A percentile compares a stretch with the other conserved stretches of the same genome.
Conservation (phyloP, 2,329 filamentous ascomycete genomes). For the Claviceps digitariae region DNA sequence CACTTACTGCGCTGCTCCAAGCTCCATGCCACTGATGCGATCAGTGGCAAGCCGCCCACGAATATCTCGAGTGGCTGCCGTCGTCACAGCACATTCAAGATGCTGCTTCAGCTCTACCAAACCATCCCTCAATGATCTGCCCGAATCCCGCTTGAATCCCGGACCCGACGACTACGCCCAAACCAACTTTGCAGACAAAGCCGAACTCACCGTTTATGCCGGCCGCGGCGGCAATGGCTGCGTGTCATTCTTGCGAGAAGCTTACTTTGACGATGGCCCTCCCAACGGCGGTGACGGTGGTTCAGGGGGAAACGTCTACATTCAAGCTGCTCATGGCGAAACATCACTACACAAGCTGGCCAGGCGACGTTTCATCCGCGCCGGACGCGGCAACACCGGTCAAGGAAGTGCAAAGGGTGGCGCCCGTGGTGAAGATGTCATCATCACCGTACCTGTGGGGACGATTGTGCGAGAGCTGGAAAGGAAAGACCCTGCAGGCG, state of each 20-base stretch:
- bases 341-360: conserved; percentile 89
- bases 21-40: conserved; percentile 5
- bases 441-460: conserved; percentile 84
- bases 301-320: conserved; percentile 81
- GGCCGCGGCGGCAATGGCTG: conserved; percentile 83
- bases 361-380: conserved; percentile 59
- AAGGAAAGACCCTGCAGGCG: conserved; percentile 61
- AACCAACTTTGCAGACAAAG: conserved; percentile 77
- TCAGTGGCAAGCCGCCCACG: conserved; percentile 3
- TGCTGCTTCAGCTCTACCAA: conserved; percentile 11
- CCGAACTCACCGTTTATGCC: conserved; percentile 61
- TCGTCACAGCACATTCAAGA: background rate
- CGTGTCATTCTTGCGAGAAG: conserved; percentile 85
- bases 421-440: conserved; percentile 69
- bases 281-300: conserved; percentile 93
- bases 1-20: background rate
- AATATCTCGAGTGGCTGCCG: background rate
- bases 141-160: conserved; percentile 58
- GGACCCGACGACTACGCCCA: conserved; percentile 70
- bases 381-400: conserved; percentile 63
- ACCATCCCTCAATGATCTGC: conserved; percentile 21
- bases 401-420: conserved; percentile 63
- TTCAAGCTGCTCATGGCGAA: conserved; percentile 82
- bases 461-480: conserved; percentile 78
- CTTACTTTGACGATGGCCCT: conserved; percentile 76